These are phyloP conservation scores for Chrysanthemum lavandulifolium DNA, from an alignment of 129 eudicot genomes.

Conservation along the genomic window DNA sequence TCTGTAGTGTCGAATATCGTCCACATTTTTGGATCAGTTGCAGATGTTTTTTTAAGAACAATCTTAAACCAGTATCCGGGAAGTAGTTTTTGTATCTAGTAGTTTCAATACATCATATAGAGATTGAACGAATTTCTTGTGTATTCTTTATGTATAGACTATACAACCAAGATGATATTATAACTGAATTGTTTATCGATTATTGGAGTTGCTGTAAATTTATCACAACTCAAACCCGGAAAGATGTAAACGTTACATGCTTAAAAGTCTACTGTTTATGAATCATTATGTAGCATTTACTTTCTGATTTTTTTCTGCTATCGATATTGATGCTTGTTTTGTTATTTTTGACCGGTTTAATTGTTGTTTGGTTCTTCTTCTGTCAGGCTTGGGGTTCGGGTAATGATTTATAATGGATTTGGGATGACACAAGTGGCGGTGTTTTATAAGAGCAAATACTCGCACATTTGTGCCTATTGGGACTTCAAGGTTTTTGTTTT, in stretches of 20 bases:
- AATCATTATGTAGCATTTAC: background rate
- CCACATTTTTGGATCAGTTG: slow-evolving; percentile 12
- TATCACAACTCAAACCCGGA: background rate
- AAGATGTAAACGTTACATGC: background rate
- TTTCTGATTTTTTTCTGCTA: background rate
- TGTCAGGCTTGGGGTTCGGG: background rate
- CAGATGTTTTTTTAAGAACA: background rate
- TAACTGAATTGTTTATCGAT: slow-evolving; percentile 1
- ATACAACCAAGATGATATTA: background rate
- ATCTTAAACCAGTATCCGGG: background rate
- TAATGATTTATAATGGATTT: background rate
- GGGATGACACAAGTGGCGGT: too few relatives aligned
- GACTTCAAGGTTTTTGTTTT: too few relatives aligned
- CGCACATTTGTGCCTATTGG: too few relatives aligned
- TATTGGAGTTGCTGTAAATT: background rate
- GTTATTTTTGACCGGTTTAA: background rate
- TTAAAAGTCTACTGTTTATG: background rate
- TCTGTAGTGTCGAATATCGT: too few relatives aligned
- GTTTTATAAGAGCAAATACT: too few relatives aligned
- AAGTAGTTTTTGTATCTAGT: slow-evolving; percentile 4
- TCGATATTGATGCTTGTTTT: background rate
- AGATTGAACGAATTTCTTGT: background rate
- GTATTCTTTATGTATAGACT: slow-evolving; percentile 12
- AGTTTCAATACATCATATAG: slow-evolving; percentile 8
- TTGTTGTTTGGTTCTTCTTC: background rate